Evolutionary conservation across 495 filamentous ascomycete genomes (phyloP), one percentile per base, ranked within the genome.

Genomic region (Penicillium roqueforti): DNA sequence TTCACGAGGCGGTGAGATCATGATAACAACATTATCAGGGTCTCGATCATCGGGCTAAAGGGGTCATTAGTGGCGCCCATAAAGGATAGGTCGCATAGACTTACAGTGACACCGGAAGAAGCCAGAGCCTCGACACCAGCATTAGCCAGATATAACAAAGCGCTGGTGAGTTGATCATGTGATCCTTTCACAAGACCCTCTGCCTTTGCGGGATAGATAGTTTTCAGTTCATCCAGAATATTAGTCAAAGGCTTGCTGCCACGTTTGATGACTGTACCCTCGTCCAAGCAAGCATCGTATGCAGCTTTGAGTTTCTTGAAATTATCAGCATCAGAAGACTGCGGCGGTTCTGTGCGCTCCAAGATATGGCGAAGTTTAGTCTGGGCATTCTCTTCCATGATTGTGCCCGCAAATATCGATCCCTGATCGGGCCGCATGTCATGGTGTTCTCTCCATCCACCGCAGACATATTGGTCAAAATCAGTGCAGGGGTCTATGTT

Each of bases 401-500:
- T 72, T 3, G 80, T 84, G 23, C 76, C 77, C 7, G 80, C 77
- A 50, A 82, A 83, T 20, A 80, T 76, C 38, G 78, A 76, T 14
- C 82, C 79, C 56, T 84, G 83, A 62, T 88, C 85, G 18, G 83
- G 68, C 4, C 84, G 80, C 54, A 89, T 80, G 59, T 87, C 85
- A 69, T 87, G 80, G 28, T 76, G 78, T 23, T 81, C 74, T 39
- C 74, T 68, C 79, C 84, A 88, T 16, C 86, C 86, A 47, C 81
- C 83, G 60, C 87, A 91, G 32, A 87, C 83, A 58, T 82, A 79
- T 55, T 83, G 73, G 49, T 89, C 85, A 53, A 89, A 89, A 46
- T 87, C 61, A 38, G 73, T 81, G 57, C 87, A 91, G 4, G 87
- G 83, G 62, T 91, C 84, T 37, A 88, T 68, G 0, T 81, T 57